phyloP scores from a whole-genome alignment of 305 asterid species.

The Galium porrigens region DNA sequence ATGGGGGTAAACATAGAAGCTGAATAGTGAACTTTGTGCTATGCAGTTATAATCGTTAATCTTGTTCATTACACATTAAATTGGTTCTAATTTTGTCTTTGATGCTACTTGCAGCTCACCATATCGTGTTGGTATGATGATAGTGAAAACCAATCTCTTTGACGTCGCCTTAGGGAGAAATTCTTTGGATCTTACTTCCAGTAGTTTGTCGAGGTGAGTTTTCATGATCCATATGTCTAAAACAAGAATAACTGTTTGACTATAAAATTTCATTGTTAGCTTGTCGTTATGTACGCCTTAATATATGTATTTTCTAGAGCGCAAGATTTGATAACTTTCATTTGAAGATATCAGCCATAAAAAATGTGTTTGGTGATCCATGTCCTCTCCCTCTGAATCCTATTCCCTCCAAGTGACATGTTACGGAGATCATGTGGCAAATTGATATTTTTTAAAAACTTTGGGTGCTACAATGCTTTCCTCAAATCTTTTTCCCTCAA shows the following conservation, averaged over 20 bases:
- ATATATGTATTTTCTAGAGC: too few relatives aligned
- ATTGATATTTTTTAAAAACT: too few relatives aligned
- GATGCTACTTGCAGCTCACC: conserved; percentile 59
- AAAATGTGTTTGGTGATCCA: too few relatives aligned
- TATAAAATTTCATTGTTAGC: too few relatives aligned
- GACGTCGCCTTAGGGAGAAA: conserved; percentile 48
- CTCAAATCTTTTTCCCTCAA: too few relatives aligned
- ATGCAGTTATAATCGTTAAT: background rate
- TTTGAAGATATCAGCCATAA: too few relatives aligned
- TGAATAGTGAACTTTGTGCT: background rate
- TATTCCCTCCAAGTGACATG: too few relatives aligned
- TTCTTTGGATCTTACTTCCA: conserved; percentile 42
- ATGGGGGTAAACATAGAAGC: background rate
- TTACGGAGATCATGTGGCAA: too few relatives aligned
- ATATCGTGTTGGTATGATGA: conserved; percentile 39
- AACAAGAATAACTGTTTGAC: background rate
- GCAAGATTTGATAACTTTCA: too few relatives aligned
- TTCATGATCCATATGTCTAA: conserved; percentile 3
- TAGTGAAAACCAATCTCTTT: conserved; percentile 57
- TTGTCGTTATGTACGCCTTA: too few relatives aligned
- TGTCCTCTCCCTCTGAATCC: too few relatives aligned
- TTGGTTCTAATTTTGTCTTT: conserved; percentile 21
- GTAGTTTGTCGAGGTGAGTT: conserved; percentile 50
- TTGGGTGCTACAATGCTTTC: too few relatives aligned
- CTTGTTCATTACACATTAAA: conserved; percentile 9